Evolutionary conservation across 2,329 filamentous ascomycete genomes (phyloP), one percentile per base, ranked within the genome.

Genomic region (Leptosphaerulina australis): DNA sequence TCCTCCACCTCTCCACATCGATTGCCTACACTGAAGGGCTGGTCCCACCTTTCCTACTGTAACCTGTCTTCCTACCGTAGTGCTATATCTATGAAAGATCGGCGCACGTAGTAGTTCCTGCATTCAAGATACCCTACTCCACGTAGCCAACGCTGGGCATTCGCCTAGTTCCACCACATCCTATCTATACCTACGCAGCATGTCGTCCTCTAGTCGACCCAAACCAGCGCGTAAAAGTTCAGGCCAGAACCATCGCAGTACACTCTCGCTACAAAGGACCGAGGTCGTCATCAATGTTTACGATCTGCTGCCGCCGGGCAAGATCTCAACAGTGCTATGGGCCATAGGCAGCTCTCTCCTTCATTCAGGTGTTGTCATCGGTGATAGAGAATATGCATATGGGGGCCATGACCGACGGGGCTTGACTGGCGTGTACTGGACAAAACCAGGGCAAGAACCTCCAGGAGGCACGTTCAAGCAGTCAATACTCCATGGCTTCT

Each of bases 391-490:
- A 77, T 95, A 94, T 69, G 90, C 90, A 17, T 95, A 90, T 65
- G 90, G 90, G 33, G 90, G 90, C 1, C 90, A 95, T 70, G 85
- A 90, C 66, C 83, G 82, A 60, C 82, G 77, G 39, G 82, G 83
- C 18, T 72, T 87, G 48, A 93, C 88, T 3, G 90, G 90, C 38
- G 90, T 95, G 7, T 95, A 94, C 76, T 91, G 86, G 85, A 93
- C 89, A 12, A 85, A 70, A 63, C 90, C 90, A 1, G 81, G 79
- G 58, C 82, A 83, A 24, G 83, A 87, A 38, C 90, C 90, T 0
- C 88, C 90, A 0, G 90, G 90, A 24, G 89, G 88, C 34, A 90
- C 86, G 1, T 93, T 91, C 75, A 82, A 83, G 63, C 83, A 81
- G 69, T 85, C 88, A 63, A 84, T 94, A 41, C 78, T 94, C 10